Conservation (phyloP, 1,284 basidiomycete species). For the Phlebopus sp. region DNA sequence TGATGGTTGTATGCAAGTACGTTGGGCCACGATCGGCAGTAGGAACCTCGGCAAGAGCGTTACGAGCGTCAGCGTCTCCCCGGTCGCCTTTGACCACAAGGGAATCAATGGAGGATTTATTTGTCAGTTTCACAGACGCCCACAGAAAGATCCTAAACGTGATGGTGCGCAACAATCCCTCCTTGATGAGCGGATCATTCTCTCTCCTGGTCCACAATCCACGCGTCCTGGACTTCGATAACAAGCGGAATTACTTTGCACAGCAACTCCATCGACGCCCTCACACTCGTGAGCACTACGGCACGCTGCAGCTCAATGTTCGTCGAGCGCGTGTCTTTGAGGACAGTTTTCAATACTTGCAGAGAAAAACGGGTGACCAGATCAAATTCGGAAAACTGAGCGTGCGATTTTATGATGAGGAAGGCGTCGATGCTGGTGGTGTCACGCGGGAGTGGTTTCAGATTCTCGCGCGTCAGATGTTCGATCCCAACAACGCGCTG, state of each 20-base stretch:
- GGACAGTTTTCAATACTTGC: constrained; percentile 93
- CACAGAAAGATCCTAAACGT: constrained; percentile 95
- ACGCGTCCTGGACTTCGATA: constrained; percentile 98
- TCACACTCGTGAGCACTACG: constrained; percentile 76
- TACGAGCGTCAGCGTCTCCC: constrained; percentile 63
- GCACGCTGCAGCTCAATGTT: constrained; percentile 88
- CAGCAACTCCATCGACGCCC: constrained; percentile 92
- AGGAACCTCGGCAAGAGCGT: constrained; percentile 41
- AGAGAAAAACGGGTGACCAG: constrained; percentile 90
- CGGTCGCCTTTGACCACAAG: constrained; percentile 61
- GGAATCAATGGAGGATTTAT: constrained; percentile 83
- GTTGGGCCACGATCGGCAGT: constrained; percentile 62
- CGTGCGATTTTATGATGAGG: constrained; percentile 95
- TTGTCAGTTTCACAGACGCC: constrained; percentile 91
- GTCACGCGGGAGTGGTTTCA: constrained; percentile 99
- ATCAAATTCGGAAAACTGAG: constrained; percentile 98
- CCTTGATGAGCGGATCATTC: constrained; percentile 97
- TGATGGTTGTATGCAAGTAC: constrained; percentile 99
- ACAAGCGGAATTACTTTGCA: constrained; percentile 98
- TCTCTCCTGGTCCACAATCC: constrained; percentile 95
- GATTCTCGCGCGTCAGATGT: constrained; percentile 97
- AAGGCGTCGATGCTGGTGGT: constrained; percentile 97
- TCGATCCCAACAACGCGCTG: constrained; percentile 98
- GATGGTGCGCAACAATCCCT: constrained; percentile 98
- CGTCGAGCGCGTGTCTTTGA: constrained; percentile 94